Conservation (phyloP, 106 monocot genomes). For the Allium cepa region DNA sequence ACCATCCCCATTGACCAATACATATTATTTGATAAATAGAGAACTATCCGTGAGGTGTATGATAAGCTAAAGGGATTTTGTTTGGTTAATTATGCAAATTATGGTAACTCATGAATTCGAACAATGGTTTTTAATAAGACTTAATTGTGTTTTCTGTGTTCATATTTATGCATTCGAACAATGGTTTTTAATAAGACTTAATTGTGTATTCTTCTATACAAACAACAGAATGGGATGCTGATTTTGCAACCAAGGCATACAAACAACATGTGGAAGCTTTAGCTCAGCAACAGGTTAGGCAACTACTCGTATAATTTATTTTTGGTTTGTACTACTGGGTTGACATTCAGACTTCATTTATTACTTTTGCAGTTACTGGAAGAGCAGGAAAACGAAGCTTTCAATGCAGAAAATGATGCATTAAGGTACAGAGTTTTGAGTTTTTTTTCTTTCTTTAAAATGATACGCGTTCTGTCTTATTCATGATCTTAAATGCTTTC, state of each 20-base stretch:
- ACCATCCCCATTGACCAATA: no score
- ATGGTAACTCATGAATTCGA: no score
- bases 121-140: no score
- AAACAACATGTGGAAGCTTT: slow-evolving; percentile 96
- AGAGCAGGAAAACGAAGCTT: slow-evolving; percentile 71
- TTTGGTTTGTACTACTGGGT: background rate
- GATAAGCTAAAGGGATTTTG: no score
- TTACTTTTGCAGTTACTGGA: slow-evolving; percentile 62
- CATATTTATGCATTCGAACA: background rate
- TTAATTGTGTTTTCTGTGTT: background rate
- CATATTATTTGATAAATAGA: no score
- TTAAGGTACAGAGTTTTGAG: no score
- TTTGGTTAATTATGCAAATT: no score
- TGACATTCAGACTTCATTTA: background rate
- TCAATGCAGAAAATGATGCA: slow-evolving; percentile 28
- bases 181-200: no score
- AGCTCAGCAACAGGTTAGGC: slow-evolving; percentile 81
- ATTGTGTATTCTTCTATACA: background rate
- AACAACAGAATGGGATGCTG: slow-evolving; percentile 88
- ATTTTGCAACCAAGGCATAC: slow-evolving; percentile 95
- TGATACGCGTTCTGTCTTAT: no score
- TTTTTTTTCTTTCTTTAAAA: no score
- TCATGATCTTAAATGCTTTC: no score
- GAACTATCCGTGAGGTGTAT: no score
- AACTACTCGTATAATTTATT: slow-evolving; percentile 1